These are phyloP conservation scores for Flammula alnicola DNA, from an alignment of 1,284 basidiomycete genomes.

Conservation along the genomic window DNA sequence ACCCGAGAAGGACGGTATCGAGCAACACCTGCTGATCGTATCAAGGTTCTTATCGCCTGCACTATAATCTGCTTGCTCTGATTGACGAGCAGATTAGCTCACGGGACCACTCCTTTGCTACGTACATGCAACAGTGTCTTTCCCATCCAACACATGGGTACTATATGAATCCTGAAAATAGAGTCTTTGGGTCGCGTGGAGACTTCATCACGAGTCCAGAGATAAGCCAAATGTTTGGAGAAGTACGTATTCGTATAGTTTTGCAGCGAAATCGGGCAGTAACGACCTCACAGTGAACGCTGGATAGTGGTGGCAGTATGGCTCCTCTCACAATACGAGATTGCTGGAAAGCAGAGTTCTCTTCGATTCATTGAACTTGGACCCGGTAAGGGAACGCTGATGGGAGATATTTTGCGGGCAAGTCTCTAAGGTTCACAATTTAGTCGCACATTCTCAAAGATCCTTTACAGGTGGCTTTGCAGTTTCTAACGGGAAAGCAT, in stretches of 20 bases:
- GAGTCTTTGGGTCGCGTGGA: constrained; percentile 85
- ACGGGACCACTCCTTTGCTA: constrained; percentile 87
- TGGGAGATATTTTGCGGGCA: constrained; percentile 90
- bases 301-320: constrained; percentile 82
- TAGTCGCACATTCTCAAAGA: neutral
- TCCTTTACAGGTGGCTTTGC: constrained; percentile 54
- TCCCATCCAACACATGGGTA: constrained; percentile 89
- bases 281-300: constrained; percentile 40
- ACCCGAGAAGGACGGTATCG: constrained; percentile 46
- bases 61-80: constrained; percentile 1
- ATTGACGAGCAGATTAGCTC: constrained; percentile 50
- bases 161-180: constrained; percentile 76
- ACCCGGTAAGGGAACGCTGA: constrained; percentile 92
- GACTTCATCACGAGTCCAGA: constrained; percentile 99
- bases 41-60: constrained; percentile 52
- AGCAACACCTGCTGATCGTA: constrained; percentile 68
- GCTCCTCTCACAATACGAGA: constrained; percentile 82
- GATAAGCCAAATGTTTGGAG: constrained; percentile 96
- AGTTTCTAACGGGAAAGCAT: constrained; percentile 46
- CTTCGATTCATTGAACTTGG: constrained; percentile 93
- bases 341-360: constrained; percentile 51
- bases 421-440: constrained; percentile 33
- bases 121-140: constrained; percentile 90
- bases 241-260: constrained; percentile 58
- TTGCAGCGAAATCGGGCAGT: constrained; percentile 29